Percentiles rank a stretch among this genome's conserved stretches.
Evolutionary conservation across 164 flowering plant species (phyloP).

Genomic region (Taxillus chinensis): DNA sequence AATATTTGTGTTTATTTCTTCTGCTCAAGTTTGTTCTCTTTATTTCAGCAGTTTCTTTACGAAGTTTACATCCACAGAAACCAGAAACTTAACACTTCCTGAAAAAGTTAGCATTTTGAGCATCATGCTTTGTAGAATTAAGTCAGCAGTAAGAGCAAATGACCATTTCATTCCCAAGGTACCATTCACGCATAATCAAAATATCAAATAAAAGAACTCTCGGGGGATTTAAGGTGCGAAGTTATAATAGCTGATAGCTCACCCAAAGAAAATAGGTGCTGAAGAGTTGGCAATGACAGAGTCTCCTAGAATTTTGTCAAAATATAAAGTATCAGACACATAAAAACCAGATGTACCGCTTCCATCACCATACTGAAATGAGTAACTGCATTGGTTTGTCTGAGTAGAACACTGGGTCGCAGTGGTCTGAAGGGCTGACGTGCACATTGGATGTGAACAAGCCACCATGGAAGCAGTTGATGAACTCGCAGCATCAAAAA

Average conservation of each 20-base stretch:
- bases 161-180: too few relatives aligned
- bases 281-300: slow-evolving; percentile 51
- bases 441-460: not conserved
- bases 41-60: not conserved
- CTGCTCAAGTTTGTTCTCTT: not conserved
- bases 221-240: not conserved
- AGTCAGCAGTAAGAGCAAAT: too few relatives aligned
- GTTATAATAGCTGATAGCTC: not conserved
- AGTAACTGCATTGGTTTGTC: slow-evolving; percentile 42
- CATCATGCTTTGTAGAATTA: not conserved
- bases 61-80: not conserved
- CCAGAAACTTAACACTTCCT: not conserved
- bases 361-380: slow-evolving; percentile 58
- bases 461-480: not conserved
- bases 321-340: slow-evolving; percentile 40
- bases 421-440: not conserved
- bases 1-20: not conserved
- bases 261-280: slow-evolving; percentile 36
- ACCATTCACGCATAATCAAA: not conserved
- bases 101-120: not conserved
- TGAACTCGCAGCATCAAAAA: not conserved
- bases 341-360: slow-evolving; percentile 62
- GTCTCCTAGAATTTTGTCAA: slow-evolving; percentile 39
- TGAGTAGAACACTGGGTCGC: slow-evolving; percentile 21
- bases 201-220: not conserved